Evolutionary conservation across 2,329 filamentous ascomycete species (phyloP).

Genomic region (Colletotrichum sansevieriae): DNA sequence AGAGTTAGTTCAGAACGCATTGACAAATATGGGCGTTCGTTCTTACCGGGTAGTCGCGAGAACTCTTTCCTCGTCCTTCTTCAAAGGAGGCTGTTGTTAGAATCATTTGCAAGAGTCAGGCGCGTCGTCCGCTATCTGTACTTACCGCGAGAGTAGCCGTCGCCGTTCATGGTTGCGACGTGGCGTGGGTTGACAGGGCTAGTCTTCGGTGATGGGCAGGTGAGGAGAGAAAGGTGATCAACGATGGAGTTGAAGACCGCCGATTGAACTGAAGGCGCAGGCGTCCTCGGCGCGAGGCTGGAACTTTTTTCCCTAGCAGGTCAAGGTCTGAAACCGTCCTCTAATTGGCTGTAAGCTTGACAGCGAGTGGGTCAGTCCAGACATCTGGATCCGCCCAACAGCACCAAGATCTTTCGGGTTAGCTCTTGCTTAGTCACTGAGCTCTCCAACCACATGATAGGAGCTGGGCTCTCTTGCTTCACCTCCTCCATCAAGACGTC

Average conservation of each 20-base stretch:
- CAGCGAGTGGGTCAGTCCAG: slow-evolving; percentile 6
- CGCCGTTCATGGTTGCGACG: slow-evolving; percentile 42
- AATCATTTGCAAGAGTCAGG: not conserved
- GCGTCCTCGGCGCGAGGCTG: slow-evolving; percentile 39
- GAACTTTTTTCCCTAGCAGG: slow-evolving; percentile 42
- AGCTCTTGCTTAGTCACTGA: slow-evolving; percentile 12
- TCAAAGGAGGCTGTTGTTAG: slow-evolving; percentile 34
- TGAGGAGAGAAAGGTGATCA: slow-evolving; percentile 11
- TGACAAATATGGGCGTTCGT: not conserved
- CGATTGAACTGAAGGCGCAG: slow-evolving; percentile 33
- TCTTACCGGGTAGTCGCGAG: slow-evolving; percentile 43
- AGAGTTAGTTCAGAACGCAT: not conserved
- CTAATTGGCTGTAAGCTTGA: slow-evolving; percentile 29
- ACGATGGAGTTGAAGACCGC: slow-evolving; percentile 33
- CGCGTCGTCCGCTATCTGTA: not conserved
- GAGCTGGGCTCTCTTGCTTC: not conserved
- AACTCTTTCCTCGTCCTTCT: slow-evolving; percentile 42
- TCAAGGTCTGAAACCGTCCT: slow-evolving; percentile 32
- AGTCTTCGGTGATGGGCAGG: slow-evolving; percentile 30
- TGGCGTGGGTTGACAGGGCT: slow-evolving; percentile 29
- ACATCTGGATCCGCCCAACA: slow-evolving; percentile 14
- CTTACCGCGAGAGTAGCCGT: slow-evolving; percentile 43
- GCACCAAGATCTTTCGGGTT: slow-evolving; percentile 21
- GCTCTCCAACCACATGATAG: not conserved
- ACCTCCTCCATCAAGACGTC: no score